phyloP scores from a whole-genome alignment of 2,329 filamentous ascomycete genomes.

The Penicillium sp. region DNA sequence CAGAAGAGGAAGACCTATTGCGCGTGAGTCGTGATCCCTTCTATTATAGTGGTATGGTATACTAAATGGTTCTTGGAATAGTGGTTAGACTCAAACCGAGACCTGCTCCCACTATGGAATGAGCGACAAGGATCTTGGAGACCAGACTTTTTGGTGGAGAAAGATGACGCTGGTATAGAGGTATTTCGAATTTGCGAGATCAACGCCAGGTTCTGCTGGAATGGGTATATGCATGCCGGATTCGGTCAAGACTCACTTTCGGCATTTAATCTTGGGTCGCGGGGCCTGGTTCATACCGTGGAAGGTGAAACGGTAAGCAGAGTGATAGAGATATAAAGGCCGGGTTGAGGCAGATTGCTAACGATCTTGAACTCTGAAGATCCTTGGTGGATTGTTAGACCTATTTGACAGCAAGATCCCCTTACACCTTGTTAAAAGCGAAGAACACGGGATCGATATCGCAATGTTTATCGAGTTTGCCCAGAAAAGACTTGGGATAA shows the following conservation, averaged over 20 bases:
- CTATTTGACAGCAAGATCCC: constrained; percentile 11
- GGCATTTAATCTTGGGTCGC: neutral
- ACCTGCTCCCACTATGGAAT: neutral
- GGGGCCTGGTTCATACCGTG: neutral
- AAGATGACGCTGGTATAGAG: neutral
- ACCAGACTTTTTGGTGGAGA: constrained; percentile 25
- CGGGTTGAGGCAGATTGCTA: neutral
- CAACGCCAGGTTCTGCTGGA: constrained; percentile 24
- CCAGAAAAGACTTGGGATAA: neutral
- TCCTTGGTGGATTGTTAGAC: constrained; percentile 3
- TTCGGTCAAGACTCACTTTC: constrained; percentile 4
- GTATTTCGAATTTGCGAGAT: constrained; percentile 23
- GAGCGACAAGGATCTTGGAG: constrained; percentile 22
- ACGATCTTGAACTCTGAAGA: neutral
- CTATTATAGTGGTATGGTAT: neutral
- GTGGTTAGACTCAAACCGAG: constrained; percentile 4
- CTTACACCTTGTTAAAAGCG: constrained; percentile 17
- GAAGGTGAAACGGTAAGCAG: constrained; percentile 7
- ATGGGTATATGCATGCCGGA: constrained; percentile 13
- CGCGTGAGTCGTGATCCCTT: constrained; percentile 6
- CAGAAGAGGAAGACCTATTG: constrained; percentile 23
- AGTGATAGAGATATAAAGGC: neutral
- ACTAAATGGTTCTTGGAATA: neutral
- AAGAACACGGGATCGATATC: constrained; percentile 14
- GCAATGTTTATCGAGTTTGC: neutral